phyloP scores from a whole-genome alignment of 306 rosid genomes.

The Vachellia pachyceras region DNA sequence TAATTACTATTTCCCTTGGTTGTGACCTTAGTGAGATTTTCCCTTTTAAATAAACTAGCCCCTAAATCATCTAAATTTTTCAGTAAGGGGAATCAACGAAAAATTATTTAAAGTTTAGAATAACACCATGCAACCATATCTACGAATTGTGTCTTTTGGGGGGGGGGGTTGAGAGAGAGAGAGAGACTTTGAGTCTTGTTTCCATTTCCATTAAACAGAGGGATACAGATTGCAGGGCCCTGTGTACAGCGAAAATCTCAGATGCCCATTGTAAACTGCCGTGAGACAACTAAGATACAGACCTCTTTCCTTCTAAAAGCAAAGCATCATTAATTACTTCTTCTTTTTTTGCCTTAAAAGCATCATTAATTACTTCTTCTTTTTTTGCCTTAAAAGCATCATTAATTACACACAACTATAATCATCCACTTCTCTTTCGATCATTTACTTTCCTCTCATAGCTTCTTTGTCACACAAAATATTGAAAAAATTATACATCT shows the following conservation, averaged over 20 bases:
- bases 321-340: too few species aligned
- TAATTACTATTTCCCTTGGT: too few species aligned
- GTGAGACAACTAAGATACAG: not conserved
- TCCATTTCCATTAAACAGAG: not conserved
- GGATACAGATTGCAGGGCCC: not conserved
- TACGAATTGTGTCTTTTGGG: too few species aligned
- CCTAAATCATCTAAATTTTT: too few species aligned
- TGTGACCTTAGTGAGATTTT: too few species aligned
- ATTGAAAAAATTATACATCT: not conserved
- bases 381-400: not conserved
- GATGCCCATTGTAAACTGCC: not conserved
- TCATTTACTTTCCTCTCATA: not conserved
- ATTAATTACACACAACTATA: not conserved
- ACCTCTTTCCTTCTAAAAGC: not conserved
- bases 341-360: not conserved
- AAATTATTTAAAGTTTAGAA: too few species aligned
- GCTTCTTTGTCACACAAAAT: not conserved
- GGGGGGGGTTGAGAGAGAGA: too few species aligned
- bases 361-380: too few species aligned
- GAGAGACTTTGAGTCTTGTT: not conserved
- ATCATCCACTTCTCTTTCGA: not conserved
- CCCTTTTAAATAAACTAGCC: too few species aligned
- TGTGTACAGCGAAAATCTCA: not conserved
- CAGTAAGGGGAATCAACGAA: too few species aligned
- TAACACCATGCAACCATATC: too few species aligned